Evolutionary conservation across 331 rosid genomes (phyloP).

Genomic region (Phaseolus coccineus): DNA sequence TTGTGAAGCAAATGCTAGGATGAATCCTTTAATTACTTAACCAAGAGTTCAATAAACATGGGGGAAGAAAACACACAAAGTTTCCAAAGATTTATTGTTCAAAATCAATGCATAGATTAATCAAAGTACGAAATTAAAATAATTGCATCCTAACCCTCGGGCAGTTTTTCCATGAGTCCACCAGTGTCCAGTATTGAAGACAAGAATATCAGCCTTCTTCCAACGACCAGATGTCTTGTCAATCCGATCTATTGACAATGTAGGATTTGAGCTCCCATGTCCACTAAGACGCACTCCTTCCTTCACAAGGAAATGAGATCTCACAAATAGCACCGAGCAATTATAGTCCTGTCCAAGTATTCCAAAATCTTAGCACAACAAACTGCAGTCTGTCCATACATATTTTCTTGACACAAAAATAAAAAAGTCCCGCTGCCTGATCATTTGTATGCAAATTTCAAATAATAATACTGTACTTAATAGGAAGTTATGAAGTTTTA

Average conservation of each 20-base stretch:
- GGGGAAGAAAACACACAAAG: constrained; percentile 26
- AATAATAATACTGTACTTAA: constrained; percentile 10
- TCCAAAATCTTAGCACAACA: constrained; percentile 51
- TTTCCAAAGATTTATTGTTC: neutral
- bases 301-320: constrained; percentile 96
- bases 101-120: constrained; percentile 32
- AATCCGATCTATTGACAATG: constrained; percentile 85
- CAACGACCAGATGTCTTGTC: constrained; percentile 88
- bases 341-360: constrained; percentile 76
- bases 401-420: constrained; percentile 32
- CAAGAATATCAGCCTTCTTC: constrained; percentile 90
- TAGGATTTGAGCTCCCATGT: constrained; percentile 84
- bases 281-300: constrained; percentile 79
- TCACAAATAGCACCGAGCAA: constrained; percentile 83
- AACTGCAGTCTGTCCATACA: constrained; percentile 22
- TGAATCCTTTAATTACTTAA: constrained; percentile 5
- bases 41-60: constrained; percentile 32
- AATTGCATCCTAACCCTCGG: constrained; percentile 76
- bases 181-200: constrained; percentile 99
- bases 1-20: constrained; percentile 14
- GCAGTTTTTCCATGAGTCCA: constrained; percentile 99
- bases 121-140: constrained; percentile 19
- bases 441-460: constrained; percentile 33
- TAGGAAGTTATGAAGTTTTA: neutral
- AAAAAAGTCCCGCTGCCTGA: constrained; percentile 25